phyloP scores from a whole-genome alignment of 2,329 filamentous ascomycete species.

The Trichoderma arundinaceum region DNA sequence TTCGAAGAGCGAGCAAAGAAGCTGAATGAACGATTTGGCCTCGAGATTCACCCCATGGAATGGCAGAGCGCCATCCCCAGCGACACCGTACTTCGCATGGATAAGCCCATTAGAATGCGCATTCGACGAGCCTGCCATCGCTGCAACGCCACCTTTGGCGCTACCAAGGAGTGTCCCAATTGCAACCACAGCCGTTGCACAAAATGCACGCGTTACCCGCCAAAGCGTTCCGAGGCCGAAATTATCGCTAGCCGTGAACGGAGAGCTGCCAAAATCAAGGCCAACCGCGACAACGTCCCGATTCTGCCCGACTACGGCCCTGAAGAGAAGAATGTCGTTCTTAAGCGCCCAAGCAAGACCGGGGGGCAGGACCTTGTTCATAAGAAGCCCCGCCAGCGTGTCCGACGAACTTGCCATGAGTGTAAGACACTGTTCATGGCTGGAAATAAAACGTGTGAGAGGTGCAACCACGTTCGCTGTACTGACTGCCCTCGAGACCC shows the following conservation, averaged over 20 bases:
- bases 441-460: constrained; percentile 66
- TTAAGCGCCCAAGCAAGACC: constrained; percentile 68
- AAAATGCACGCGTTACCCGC: constrained; percentile 77
- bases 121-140: constrained; percentile 81
- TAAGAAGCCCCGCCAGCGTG: constrained; percentile 73
- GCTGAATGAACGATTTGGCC: constrained; percentile 60
- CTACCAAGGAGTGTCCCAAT: constrained; percentile 72
- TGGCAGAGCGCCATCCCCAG: constrained; percentile 56
- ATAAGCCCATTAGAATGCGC: constrained; percentile 79
- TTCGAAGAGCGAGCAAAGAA: constrained; percentile 63
- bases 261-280: constrained; percentile 57
- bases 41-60: constrained; percentile 61
- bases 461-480: constrained; percentile 76
- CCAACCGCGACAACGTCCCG: constrained; percentile 62
- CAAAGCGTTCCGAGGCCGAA: constrained; percentile 65
- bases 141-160: constrained; percentile 76
- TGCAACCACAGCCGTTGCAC: constrained; percentile 84
- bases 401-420: constrained; percentile 77
- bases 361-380: constrained; percentile 74
- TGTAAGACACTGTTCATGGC: constrained; percentile 68
- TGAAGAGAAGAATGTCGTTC: constrained; percentile 53
- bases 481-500: constrained; percentile 81
- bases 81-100: constrained; percentile 66
- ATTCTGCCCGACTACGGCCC: constrained; percentile 58
- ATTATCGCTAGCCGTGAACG: constrained; percentile 58